phyloP scores from a whole-genome alignment of 805 yeast species.

The Vanderwaltozyma tropicalis region DNA sequence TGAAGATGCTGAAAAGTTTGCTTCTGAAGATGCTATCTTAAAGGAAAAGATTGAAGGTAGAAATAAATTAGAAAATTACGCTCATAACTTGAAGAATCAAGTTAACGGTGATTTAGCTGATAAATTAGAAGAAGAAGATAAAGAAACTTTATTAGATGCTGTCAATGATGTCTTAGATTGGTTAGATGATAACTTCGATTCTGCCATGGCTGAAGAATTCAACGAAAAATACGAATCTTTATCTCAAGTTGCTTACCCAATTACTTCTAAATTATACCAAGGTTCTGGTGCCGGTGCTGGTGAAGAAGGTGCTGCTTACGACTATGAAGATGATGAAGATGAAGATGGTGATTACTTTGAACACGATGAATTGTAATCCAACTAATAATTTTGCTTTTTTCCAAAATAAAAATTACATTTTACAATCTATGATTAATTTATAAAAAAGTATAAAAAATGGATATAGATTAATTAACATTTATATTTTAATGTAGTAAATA shows the following conservation, averaged over 20 bases:
- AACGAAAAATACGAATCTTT: conserved; percentile 84
- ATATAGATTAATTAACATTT: too few species aligned
- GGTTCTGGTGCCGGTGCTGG: conserved; percentile 35
- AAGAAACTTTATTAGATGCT: conserved; percentile 80
- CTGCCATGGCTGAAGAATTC: conserved; percentile 86
- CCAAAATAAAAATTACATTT: too few species aligned
- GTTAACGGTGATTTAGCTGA: conserved; percentile 54
- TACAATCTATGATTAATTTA: too few species aligned
- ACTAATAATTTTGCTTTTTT: not conserved
- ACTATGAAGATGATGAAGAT: conserved; percentile 42
- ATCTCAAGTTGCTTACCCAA: conserved; percentile 78
- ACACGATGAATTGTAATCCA: conserved; percentile 53
- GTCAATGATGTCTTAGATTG: conserved; percentile 77
- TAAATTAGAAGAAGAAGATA: conserved; percentile 81
- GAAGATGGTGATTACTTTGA: conserved; percentile 47
- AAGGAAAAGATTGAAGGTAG: conserved; percentile 81
- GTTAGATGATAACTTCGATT: conserved; percentile 76
- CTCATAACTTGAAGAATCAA: conserved; percentile 70
- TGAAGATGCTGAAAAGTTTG: conserved; percentile 90
- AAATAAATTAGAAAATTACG: conserved; percentile 81
- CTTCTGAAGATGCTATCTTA: conserved; percentile 78
- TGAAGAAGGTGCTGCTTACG: conserved; percentile 16
- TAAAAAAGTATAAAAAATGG: not conserved
- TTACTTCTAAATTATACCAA: conserved; percentile 73
- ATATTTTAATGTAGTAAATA: too few species aligned